Evolutionary conservation across 306 rosid genomes (phyloP).

Genomic region (Begonia peltatifolia): DNA sequence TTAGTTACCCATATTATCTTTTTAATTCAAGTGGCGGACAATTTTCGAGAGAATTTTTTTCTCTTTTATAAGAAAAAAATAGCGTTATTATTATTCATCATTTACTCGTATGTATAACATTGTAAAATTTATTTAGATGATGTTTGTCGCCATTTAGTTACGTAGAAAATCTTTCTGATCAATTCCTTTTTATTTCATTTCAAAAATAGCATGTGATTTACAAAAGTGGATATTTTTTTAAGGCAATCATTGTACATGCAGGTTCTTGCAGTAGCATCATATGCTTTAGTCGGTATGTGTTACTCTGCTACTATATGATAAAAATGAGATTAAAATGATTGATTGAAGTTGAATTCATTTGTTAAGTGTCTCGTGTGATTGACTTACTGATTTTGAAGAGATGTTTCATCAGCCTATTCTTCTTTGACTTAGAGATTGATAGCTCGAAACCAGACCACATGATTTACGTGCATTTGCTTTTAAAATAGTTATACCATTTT

Average conservation of each 20-base stretch:
- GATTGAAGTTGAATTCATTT: background rate
- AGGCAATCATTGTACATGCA: conserved; percentile 25
- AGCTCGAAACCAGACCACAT: no score
- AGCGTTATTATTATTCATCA: no score
- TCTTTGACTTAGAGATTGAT: no score
- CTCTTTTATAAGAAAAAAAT: no score
- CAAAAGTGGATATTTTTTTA: background rate
- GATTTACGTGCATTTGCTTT: no score
- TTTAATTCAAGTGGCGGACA: background rate
- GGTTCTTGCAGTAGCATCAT: conserved; percentile 47
- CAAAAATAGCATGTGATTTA: background rate
- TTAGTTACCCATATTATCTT: conserved; percentile 1
- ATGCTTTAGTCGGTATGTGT: conserved; percentile 53
- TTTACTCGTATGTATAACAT: no score
- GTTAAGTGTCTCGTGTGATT: no score
- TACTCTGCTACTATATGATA: conserved; percentile 1
- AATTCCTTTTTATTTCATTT: background rate
- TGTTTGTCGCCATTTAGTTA: background rate
- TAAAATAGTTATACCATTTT: no score
- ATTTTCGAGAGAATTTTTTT: no score
- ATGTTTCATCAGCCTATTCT: no score
- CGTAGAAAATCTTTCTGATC: background rate
- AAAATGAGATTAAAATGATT: background rate
- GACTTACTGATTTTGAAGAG: no score
- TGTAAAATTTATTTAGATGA: no score